phyloP scores from a whole-genome alignment of 1,284 basidiomycete genomes.

The Cryptococcus sp. region DNA sequence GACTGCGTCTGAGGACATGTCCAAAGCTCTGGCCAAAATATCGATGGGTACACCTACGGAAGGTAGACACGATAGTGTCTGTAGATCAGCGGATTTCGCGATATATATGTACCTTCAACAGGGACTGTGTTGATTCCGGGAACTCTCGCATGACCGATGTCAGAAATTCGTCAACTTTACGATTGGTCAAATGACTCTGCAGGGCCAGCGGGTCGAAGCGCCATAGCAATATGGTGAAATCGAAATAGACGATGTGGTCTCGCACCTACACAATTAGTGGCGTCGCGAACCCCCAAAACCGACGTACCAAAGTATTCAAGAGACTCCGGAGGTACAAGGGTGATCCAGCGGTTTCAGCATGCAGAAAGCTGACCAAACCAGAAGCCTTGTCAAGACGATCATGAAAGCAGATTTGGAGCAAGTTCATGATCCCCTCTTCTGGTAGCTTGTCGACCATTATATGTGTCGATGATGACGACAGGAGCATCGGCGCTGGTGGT shows the following conservation, averaged over 20 bases:
- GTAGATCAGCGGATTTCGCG: not conserved
- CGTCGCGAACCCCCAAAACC: not conserved
- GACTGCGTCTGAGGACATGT: slow-evolving; percentile 7
- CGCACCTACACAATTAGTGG: slow-evolving; percentile 10
- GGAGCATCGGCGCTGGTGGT: slow-evolving; percentile 4
- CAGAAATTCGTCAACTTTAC: slow-evolving; percentile 30
- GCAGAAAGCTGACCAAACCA: slow-evolving; percentile 23
- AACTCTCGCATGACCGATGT: slow-evolving; percentile 19
- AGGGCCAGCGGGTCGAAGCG: slow-evolving; percentile 22
- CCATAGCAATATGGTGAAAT: slow-evolving; percentile 28
- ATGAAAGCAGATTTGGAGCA: slow-evolving; percentile 23
- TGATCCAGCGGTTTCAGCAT: slow-evolving; percentile 27
- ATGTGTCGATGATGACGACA: slow-evolving; percentile 6
- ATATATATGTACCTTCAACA: slow-evolving; percentile 19
- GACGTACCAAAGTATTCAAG: slow-evolving; percentile 23
- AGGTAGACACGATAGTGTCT: slow-evolving; percentile 32
- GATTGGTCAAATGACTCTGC: slow-evolving; percentile 27
- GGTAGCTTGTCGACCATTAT: slow-evolving; percentile 18
- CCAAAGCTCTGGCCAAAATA: slow-evolving; percentile 17
- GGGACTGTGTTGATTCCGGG: slow-evolving; percentile 14
- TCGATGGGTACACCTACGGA: slow-evolving; percentile 21
- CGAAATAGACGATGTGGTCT: slow-evolving; percentile 27
- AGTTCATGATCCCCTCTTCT: slow-evolving; percentile 20
- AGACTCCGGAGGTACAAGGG: slow-evolving; percentile 30
- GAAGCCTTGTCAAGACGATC: slow-evolving; percentile 8